These are phyloP conservation scores for Dillenia turbinata DNA, from an alignment of 164 flowering plant species.

Conservation along the genomic window DNA sequence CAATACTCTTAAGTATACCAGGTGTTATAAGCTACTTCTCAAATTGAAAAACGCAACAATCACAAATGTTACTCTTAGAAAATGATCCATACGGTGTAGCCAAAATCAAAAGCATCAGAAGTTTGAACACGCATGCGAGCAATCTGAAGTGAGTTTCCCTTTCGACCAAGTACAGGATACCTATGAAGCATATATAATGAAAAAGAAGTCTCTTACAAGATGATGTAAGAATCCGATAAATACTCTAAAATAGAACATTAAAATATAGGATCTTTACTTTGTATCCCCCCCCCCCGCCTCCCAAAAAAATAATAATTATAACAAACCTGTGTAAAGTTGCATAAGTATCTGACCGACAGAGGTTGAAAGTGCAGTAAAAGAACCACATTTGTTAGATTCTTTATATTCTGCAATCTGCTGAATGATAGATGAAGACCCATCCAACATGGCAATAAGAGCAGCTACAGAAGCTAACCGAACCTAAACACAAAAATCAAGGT, in stretches of 20 bases:
- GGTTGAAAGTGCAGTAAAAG: conserved; percentile 78
- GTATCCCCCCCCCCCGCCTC: background rate
- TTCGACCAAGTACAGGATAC: conserved; percentile 62
- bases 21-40: too few relatives aligned
- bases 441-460: conserved; percentile 66
- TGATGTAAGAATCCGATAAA: background rate
- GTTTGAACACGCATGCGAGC: conserved; percentile 68
- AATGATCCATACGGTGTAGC: conserved; percentile 78
- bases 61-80: conserved; percentile 11
- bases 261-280: background rate
- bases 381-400: conserved; percentile 62
- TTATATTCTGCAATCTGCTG: conserved; percentile 89
- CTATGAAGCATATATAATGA: conserved; percentile 32
- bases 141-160: conserved; percentile 64
- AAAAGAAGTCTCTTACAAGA: background rate
- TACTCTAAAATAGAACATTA: background rate
- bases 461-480: conserved; percentile 70
- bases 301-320: conserved; percentile 3
- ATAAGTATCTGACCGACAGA: conserved; percentile 84
- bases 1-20: too few relatives aligned
- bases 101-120: conserved; percentile 73
- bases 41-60: too few relatives aligned
- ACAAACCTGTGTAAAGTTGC: conserved; percentile 85
- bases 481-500: conserved; percentile 27
- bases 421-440: conserved; percentile 69